Evolutionary conservation across 1,284 basidiomycete species (phyloP).

Genomic region (Malassezia furfur): DNA sequence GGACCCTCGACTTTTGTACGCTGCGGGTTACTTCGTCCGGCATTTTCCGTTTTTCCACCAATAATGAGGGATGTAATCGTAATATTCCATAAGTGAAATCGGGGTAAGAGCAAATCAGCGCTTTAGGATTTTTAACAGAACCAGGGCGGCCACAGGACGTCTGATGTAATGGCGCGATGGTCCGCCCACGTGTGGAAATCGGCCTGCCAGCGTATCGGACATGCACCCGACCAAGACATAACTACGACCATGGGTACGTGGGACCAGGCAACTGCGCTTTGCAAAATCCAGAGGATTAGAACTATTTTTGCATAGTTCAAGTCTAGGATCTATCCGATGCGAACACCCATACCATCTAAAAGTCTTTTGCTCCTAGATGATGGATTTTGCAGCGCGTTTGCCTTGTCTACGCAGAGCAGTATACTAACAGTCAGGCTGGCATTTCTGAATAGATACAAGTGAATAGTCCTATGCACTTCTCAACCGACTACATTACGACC

Average conservation of each 20-base stretch:
- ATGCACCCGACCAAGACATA: no score
- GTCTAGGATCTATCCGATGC: constrained; percentile 29
- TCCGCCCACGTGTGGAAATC: no score
- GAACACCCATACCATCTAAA: constrained; percentile 38
- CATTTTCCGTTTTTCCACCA: constrained; percentile 4
- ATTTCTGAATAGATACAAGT: no score
- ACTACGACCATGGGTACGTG: not conserved
- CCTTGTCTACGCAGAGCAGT: not conserved
- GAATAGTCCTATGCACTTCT: no score
- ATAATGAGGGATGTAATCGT: not conserved
- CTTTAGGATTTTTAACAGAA: not conserved
- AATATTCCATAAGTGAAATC: not conserved
- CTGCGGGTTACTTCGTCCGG: not conserved
- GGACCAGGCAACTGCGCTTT: no score
- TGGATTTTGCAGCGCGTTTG: constrained; percentile 12
- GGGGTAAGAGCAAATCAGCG: not conserved
- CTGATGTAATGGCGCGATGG: no score
- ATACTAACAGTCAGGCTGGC: no score
- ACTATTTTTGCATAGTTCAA: constrained; percentile 37
- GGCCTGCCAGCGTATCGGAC: no score
- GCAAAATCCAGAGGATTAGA: constrained; percentile 31
- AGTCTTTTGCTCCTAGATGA: constrained; percentile 46
- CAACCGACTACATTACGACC: no score
- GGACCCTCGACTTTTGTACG: not conserved
- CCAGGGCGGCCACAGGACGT: not conserved